Conservation (phyloP, 257 asterid genomes). For the Plantago ovata region DNA sequence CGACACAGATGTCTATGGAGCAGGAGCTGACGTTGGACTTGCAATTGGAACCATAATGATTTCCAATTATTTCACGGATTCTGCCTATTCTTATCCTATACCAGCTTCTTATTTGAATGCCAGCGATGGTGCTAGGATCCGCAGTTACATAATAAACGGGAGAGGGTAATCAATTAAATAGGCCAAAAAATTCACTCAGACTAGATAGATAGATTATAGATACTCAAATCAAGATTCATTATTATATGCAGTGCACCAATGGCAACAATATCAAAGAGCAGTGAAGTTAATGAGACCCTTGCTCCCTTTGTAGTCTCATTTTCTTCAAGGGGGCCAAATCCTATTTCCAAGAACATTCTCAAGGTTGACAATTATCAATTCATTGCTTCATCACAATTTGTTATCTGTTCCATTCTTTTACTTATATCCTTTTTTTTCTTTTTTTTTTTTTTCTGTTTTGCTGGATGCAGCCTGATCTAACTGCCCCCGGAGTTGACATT, state of each 20-base stretch:
- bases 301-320: conserved; percentile 60
- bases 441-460: neutral
- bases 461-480: conserved; percentile 66
- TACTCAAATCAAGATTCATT: too few relatives aligned
- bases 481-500: conserved; percentile 69
- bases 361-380: too few relatives aligned
- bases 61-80: too few relatives aligned
- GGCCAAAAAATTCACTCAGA: too few relatives aligned
- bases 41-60: conserved; percentile 50
- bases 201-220: too few relatives aligned
- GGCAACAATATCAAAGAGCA: conserved; percentile 38
- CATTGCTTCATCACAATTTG: conserved; percentile 6
- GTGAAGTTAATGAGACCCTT: conserved; percentile 14
- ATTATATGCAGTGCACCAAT: conserved; percentile 34
- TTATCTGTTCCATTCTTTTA: conserved; percentile 1
- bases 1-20: conserved; percentile 25
- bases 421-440: conserved; percentile 16
- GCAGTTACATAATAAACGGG: conserved; percentile 35
- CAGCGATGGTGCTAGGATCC: conserved; percentile 29
- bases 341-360: conserved; percentile 43
- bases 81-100: conserved; percentile 47
- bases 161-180: too few relatives aligned
- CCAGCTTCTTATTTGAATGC: conserved; percentile 38
- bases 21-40: conserved; percentile 31
- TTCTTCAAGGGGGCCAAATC: conserved; percentile 69